Evolutionary conservation across 805 yeast species (phyloP), one percentile per base, ranked within the genome.

Genomic region (Saccharomycopsis schoenii): DNA sequence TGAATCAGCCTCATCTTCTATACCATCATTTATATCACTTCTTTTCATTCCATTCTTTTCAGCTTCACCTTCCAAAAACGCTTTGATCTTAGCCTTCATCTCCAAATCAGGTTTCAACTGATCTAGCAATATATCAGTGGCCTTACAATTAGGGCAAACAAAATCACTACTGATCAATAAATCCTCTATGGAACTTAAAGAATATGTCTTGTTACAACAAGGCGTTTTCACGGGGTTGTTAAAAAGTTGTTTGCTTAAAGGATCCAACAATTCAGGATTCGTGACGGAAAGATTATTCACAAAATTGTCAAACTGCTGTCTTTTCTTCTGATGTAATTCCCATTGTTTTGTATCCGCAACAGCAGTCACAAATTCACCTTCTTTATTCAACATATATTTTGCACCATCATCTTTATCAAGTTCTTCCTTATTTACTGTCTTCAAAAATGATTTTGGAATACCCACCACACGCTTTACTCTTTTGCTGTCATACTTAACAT

Each of bases 351-450:
- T 82, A 74, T 94, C 99, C 0, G 98, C 98, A 63, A 92, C 84
- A n/a, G 96, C 97, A 57, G 90, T 87, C 4, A 94, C 99, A 71
- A 88, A 94, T 68, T 92, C 89, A 57, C 99, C 99, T 41, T 90
- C 94, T 58, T 92, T 98, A 39, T 91, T 91, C 66, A 94, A 83
- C 87, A 94, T 83, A 62, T 86, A 87, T 51, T 83, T 82, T 63
- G 77, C 76, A 68, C 81, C 79, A 59, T 74, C 83, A 55, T 82
- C 87, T 43, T 85, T 89, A 0, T 83, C 80, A n/a, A 57, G 39
- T 21, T 47, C 52, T 34, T 93, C 93, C 69, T 88, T 88, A 17
- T 88, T 89, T 8, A 94, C 84, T 0, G 96, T 86, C 67, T 90
- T 88, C 72, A 94, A 82, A 72, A 90, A 90, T 40, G 96, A 86